Conservation (phyloP, 306 rosid genomes). For the Gastrolobium bilobum region DNA sequence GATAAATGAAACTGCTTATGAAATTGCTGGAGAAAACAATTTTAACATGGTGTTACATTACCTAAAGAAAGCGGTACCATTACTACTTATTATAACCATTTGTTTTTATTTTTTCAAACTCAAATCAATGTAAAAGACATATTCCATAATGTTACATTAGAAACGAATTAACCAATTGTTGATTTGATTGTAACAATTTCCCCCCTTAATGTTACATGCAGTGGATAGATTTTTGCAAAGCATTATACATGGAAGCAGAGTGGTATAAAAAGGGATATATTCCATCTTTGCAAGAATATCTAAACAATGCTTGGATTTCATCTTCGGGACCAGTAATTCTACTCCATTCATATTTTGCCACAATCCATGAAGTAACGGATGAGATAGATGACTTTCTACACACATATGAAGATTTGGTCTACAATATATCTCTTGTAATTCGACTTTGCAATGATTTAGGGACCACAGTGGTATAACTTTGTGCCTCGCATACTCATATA, state of each 20-base stretch:
- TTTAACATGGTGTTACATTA: constrained; percentile 49
- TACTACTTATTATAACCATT: background rate
- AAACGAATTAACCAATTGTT: background rate
- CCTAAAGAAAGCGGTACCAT: constrained; percentile 58
- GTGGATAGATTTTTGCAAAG: constrained; percentile 73
- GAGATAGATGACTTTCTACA: constrained; percentile 39
- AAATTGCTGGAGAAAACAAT: constrained; percentile 55
- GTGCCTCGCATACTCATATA: background rate
- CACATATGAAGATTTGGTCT: constrained; percentile 42
- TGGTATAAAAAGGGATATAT: constrained; percentile 59
- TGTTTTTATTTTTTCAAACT: background rate
- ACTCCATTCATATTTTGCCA: constrained; percentile 54
- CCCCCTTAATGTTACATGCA: background rate
- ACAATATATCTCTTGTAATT: constrained; percentile 54
- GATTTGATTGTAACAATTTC: background rate
- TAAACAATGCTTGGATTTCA: constrained; percentile 67
- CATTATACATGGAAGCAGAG: constrained; percentile 69
- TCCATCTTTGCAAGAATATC: constrained; percentile 66
- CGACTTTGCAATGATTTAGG: constrained; percentile 58
- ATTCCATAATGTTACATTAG: no score
- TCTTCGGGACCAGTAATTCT: constrained; percentile 64
- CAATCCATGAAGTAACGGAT: constrained; percentile 28
- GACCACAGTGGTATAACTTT: constrained; percentile 42
- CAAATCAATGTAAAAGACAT: background rate
- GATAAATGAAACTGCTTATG: constrained; percentile 62